Conservation (phyloP, 164 flowering plant genomes). For the Saururus chinensis region DNA sequence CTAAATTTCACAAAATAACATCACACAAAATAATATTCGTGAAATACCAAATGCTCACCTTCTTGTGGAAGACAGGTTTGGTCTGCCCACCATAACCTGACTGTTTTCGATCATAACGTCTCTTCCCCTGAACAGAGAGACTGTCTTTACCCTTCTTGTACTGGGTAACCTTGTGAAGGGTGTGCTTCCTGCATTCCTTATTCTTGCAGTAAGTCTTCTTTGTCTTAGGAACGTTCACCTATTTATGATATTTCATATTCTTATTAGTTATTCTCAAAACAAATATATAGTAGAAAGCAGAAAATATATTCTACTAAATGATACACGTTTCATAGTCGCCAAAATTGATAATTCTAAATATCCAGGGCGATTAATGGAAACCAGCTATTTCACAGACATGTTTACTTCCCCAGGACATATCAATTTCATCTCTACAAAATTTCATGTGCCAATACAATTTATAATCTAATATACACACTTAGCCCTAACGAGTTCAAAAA, state of each 20-base stretch:
- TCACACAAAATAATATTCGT: too few relatives aligned
- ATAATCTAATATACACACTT: too few relatives aligned
- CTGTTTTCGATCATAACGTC: conserved; percentile 14
- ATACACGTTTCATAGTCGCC: too few relatives aligned
- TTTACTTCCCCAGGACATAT: too few relatives aligned
- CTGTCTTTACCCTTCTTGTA: conserved; percentile 16
- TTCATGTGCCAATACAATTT: too few relatives aligned
- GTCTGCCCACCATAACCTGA: conserved; percentile 16
- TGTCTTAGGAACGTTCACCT: conserved; percentile 14
- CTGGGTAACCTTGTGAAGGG: conserved; percentile 14
- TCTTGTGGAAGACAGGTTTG: conserved; percentile 14
- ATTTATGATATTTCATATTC: not conserved
- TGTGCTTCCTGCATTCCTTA: conserved; percentile 16
- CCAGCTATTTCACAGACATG: too few relatives aligned
- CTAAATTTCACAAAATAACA: not conserved
- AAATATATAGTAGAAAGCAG: too few relatives aligned
- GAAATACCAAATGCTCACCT: conserved; percentile 3
- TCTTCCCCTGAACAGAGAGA: conserved; percentile 10
- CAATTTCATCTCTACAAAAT: too few relatives aligned
- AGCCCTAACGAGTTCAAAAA: too few relatives aligned
- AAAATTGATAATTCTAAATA: too few relatives aligned
- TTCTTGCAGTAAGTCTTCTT: conserved; percentile 15
- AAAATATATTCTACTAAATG: too few relatives aligned
- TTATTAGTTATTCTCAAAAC: not conserved
- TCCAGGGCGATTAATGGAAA: too few relatives aligned